Evolutionary conservation across 495 filamentous ascomycete species (phyloP).

Genomic region (Aspergillus indologenus): DNA sequence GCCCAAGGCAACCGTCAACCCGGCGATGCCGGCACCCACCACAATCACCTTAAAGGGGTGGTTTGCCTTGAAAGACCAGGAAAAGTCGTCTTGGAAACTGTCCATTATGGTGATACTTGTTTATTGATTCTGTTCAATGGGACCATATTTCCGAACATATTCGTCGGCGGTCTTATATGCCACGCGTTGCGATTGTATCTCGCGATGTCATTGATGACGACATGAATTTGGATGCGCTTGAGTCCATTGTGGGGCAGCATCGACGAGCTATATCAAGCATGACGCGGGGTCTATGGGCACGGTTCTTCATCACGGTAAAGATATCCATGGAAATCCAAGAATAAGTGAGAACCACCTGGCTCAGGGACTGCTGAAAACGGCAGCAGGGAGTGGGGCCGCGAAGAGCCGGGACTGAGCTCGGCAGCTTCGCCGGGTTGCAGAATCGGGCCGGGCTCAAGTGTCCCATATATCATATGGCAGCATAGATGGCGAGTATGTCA

Average conservation of each 20-base stretch:
- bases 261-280: background rate
- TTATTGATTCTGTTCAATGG: background rate
- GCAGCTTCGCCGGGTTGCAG: background rate
- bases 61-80: background rate
- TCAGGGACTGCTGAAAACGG: background rate
- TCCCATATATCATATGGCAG: background rate
- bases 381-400: background rate
- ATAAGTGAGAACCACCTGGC: background rate
- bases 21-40: constrained; percentile 4
- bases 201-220: background rate
- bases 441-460: background rate
- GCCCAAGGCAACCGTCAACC: background rate
- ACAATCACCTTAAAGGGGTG: background rate
- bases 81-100: background rate
- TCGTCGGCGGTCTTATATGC: background rate
- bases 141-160: background rate
- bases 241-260: background rate
- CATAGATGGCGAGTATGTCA: too few species aligned
- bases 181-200: background rate
- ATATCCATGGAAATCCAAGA: background rate
- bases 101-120: background rate
- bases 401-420: background rate
- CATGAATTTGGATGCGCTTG: background rate
- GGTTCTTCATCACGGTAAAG: background rate
- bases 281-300: background rate